Conservation (phyloP, 2,329 filamentous ascomycete species). For the Fusarium hostae region DNA sequence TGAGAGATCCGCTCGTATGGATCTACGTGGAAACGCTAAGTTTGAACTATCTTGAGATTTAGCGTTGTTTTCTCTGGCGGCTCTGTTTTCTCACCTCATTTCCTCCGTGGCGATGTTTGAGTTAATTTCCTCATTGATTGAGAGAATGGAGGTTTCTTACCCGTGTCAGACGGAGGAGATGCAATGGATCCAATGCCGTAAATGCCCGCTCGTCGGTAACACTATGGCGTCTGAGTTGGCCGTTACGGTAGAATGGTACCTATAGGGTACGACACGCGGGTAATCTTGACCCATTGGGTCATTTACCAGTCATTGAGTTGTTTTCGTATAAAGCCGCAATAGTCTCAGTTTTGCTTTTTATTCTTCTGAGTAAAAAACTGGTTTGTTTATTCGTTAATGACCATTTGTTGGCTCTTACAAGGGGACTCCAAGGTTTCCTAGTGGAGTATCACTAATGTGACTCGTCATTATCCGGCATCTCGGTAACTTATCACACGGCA, state of each 20-base stretch:
- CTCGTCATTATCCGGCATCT: neutral
- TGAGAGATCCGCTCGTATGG: slow-evolving; percentile 8
- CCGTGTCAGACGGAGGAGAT: neutral
- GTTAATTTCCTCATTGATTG: neutral
- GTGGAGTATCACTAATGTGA: neutral
- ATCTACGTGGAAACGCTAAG: neutral
- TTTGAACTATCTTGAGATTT: neutral
- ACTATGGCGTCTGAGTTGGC: neutral
- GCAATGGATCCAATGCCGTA: neutral
- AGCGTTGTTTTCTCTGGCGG: slow-evolving; percentile 29
- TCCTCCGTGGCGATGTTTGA: neutral
- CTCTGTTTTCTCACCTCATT: slow-evolving; percentile 17
- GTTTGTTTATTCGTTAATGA: neutral
- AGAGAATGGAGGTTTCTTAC: neutral
- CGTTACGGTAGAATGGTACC: neutral
- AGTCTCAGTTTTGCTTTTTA: neutral
- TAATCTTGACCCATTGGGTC: neutral
- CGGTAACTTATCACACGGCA: neutral
- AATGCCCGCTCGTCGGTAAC: neutral
- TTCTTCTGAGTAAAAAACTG: neutral
- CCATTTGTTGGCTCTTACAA: neutral
- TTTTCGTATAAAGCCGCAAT: neutral
- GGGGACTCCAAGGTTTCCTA: neutral
- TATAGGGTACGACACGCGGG: neutral
- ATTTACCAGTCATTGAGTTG: neutral